Percentiles rank a stretch among this genome's conserved stretches.
These are phyloP conservation scores for Saturnispora dispora DNA, from an alignment of 805 yeast genomes.

Conservation along the genomic window DNA sequence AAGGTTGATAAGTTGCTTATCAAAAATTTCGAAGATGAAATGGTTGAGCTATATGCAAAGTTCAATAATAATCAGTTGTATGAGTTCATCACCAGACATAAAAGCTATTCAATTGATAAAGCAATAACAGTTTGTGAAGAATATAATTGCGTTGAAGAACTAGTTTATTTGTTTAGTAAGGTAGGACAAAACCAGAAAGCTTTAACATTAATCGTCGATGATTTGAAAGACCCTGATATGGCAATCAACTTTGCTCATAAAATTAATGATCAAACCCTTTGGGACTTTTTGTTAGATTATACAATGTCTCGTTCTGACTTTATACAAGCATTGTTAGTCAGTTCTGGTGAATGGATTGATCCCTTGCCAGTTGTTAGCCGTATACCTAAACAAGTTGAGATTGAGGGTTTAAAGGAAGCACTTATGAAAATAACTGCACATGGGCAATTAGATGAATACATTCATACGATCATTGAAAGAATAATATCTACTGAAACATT, in stretches of 20 bases:
- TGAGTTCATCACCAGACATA: conserved; percentile 50
- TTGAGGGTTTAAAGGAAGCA: conserved; percentile 56
- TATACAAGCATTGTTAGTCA: conserved; percentile 62
- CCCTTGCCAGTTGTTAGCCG: conserved; percentile 60
- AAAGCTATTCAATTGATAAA: conserved; percentile 54
- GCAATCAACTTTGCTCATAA: conserved; percentile 74
- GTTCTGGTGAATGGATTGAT: conserved; percentile 55
- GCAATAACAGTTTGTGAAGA: conserved; percentile 63
- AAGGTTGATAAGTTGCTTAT: conserved; percentile 46
- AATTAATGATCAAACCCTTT: conserved; percentile 63
- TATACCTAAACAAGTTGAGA: conserved; percentile 52
- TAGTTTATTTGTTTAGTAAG: conserved; percentile 72
- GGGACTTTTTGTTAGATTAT: conserved; percentile 66
- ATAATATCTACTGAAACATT: conserved; percentile 47
- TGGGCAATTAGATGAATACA: conserved; percentile 44
- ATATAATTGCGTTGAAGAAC: conserved; percentile 50
- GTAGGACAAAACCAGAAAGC: conserved; percentile 78
- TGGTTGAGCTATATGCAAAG: conserved; percentile 55
- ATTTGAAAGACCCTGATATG: conserved; percentile 64
- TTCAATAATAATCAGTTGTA: conserved; percentile 48
- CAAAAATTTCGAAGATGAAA: conserved; percentile 53
- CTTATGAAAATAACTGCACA: conserved; percentile 54
- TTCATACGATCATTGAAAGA: conserved; percentile 47
- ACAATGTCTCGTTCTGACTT: conserved; percentile 69
- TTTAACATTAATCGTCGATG: conserved; percentile 62